Evolutionary conservation across 2,329 filamentous ascomycete genomes (phyloP), one percentile per base, ranked within the genome.

Genomic region (Kalaharituber pfeilii): DNA sequence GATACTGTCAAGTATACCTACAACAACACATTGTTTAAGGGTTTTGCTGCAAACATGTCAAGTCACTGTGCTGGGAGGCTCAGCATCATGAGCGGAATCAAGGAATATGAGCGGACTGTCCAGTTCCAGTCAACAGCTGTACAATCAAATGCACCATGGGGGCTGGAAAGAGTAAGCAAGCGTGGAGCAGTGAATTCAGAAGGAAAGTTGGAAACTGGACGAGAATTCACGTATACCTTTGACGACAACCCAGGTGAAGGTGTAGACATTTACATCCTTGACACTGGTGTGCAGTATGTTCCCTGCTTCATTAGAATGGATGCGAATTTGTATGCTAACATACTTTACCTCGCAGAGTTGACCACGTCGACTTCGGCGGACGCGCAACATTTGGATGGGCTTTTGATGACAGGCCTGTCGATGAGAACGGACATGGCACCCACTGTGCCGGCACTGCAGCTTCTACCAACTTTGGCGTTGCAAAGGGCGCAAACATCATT

Each of bases 231-330:
- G 13, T 70, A 69, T 52, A 57, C 64, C 45, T 70, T 69, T 25
- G 63, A 55, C 20, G 51, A 50, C 20, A 57, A 56, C 15, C 63
- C 63, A 13, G 72, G 70, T 5, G 64, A 66, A 45, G 71, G 67
- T 22, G 72, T 70, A 4, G 73, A 70, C 52, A 66, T 70, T 18
- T 74, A 75, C 57, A 63, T 74, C 50, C 66, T 74, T 50, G 72
- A 74, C 59, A 72, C 71, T 2, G 72, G 72, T 3, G 70, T 66
- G 50, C 59, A 62, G 52, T 57, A 52, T 25, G 50, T 27, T 55
- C 15, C 15, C 22, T 15, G 3, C 8, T 3, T 24, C 39, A 49
- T 26, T 33, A 50, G 25, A 20, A 2, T 29, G 30, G 26, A 13
- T 15, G 18, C 25, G 7, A 5, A 28, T 28, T 27, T 8, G 9